Evolutionary conservation across 1,284 basidiomycete genomes (phyloP), one percentile per base, ranked within the genome.

Genomic region (Microbotryum scabiosae): DNA sequence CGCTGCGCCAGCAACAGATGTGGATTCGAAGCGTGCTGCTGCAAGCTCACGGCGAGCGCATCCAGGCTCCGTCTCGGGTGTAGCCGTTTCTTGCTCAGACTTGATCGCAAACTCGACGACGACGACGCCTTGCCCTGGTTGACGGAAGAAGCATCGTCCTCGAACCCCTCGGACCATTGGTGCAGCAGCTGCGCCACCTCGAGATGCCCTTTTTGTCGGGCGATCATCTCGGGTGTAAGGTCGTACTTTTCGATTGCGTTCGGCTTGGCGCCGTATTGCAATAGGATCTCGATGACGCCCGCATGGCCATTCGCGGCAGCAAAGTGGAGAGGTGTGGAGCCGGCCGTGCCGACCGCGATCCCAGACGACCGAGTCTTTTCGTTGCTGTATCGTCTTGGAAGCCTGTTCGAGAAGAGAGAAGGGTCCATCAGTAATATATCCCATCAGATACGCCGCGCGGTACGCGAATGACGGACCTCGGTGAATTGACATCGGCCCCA

Each of bases 401-500:
- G 78, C 70, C 87, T 87, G 66, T 12, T 6, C 20, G 5, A 36
- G n/a, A 44, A 51, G n/a, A 36, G 23, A 43, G 46, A 28, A 25
- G 54, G 28, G 28, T 56, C 2, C 41, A 49, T 23, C 62, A 63
- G 28, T 58, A 45, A 52, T 64, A 61, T 32, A 63, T 63, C 3
- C 59, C 49, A 26, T 51, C 59, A 23, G 59, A 32, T 32, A 10
- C 30, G 60, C 7, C 57, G 65, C 55, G 56, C 59, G 30, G 20
- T 16, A 16, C 48, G 12, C 23, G 28, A 52, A 23, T 5, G 36
- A 44, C 46, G 32, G 32, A 70, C 65, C 72, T 70, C 5, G 88
- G 85, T 9, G 89, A 89, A 75, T 96, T 94, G 48, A 94, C 90
- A 73, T 97, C 91, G 25, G 92, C 92, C 21, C 91, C 92, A 61